phyloP scores from a whole-genome alignment of 2,329 filamentous ascomycete species.

The Pseudocercospora ulei region DNA sequence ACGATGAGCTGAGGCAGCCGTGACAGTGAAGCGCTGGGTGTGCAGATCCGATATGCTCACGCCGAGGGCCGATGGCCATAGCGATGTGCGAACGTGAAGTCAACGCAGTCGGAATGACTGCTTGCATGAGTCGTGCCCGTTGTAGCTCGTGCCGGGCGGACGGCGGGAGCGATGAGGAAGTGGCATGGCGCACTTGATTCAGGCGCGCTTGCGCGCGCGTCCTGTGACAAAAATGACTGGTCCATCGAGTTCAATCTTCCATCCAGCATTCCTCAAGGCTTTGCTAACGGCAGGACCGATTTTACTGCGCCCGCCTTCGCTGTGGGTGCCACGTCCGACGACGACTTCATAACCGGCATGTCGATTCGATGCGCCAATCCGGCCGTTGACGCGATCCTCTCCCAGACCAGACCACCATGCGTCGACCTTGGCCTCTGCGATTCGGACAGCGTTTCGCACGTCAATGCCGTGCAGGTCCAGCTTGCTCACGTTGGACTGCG shows the following conservation, averaged over 20 bases:
- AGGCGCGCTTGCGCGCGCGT: slow-evolving; percentile 5
- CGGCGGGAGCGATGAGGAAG: too few species aligned
- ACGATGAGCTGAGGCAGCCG: too few species aligned
- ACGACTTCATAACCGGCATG: slow-evolving; percentile 59
- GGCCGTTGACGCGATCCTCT: slow-evolving; percentile 49
- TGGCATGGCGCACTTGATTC: not conserved
- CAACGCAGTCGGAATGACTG: too few species aligned
- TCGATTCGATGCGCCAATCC: slow-evolving; percentile 39
- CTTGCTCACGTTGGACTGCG: slow-evolving; percentile 49
- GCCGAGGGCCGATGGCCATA: too few species aligned
- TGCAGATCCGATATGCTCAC: too few species aligned
- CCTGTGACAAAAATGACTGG: slow-evolving; percentile 65
- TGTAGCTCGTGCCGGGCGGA: too few species aligned
- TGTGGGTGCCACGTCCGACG: slow-evolving; percentile 73
- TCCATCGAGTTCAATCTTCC: slow-evolving; percentile 64
- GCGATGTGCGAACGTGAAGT: too few species aligned
- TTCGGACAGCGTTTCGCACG: slow-evolving; percentile 70
- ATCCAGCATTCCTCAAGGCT: slow-evolving; percentile 66
- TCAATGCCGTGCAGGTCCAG: slow-evolving; percentile 78
- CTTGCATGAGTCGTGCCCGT: too few species aligned
- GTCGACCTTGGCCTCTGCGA: slow-evolving; percentile 57
- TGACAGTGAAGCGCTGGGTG: too few species aligned
- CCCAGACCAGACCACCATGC: slow-evolving; percentile 69
- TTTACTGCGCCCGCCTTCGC: slow-evolving; percentile 61
- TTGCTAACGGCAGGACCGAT: slow-evolving; percentile 71